Conservation (phyloP, 306 rosid species). For the Inga oerstediana region DNA sequence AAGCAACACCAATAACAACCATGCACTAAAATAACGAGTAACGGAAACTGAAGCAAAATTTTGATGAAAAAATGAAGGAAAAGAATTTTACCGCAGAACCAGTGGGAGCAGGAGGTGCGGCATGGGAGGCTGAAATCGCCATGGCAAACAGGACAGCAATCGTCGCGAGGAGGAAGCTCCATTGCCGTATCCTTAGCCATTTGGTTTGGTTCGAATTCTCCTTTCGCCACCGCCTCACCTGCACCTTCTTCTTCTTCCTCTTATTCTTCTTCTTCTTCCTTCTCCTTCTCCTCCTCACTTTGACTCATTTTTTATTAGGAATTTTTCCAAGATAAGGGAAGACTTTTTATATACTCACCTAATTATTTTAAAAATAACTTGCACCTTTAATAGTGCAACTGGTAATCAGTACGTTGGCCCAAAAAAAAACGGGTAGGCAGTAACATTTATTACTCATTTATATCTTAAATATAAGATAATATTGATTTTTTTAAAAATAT, state of each 20-base stretch:
- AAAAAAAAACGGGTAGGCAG: too few relatives aligned
- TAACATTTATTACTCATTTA: too few relatives aligned
- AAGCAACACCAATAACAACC: not conserved
- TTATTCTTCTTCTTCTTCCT: not conserved
- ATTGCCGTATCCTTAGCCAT: not conserved
- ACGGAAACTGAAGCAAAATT: not conserved
- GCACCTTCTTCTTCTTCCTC: not conserved
- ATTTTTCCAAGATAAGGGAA: not conserved
- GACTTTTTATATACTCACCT: not conserved
- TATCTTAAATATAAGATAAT: too few relatives aligned
- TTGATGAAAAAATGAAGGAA: not conserved
- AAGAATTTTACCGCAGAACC: slow-evolving; percentile 27
- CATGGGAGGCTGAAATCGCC: slow-evolving; percentile 27
- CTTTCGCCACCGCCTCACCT: not conserved
- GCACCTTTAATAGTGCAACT: not conserved
- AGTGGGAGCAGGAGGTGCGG: slow-evolving; percentile 34
- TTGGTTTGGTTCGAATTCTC: not conserved
- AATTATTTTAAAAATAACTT: not conserved
- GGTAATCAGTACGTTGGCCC: too few relatives aligned
- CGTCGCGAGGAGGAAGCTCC: slow-evolving; percentile 29
- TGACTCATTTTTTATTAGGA: not conserved
- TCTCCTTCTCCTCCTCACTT: not conserved
- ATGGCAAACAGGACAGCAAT: slow-evolving; percentile 35
- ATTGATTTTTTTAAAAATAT: too few relatives aligned
- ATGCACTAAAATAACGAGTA: not conserved